phyloP scores from a whole-genome alignment of 1,284 basidiomycete species.

The Cronartium ribicola region DNA sequence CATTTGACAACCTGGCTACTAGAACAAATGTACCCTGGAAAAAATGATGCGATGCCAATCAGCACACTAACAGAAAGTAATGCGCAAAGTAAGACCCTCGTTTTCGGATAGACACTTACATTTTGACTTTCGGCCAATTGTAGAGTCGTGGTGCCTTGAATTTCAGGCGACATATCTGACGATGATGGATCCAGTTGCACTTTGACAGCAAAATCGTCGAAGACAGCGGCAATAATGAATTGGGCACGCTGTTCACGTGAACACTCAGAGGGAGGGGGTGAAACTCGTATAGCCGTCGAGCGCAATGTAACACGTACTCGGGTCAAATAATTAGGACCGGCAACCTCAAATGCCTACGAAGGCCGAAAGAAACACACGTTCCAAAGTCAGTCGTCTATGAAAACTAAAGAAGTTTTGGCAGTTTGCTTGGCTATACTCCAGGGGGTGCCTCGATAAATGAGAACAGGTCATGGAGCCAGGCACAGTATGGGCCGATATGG shows the following conservation, averaged over 20 bases:
- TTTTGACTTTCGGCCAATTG: slow-evolving; percentile 18
- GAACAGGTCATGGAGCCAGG: slow-evolving; percentile 64
- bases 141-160: slow-evolving; percentile 9
- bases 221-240: background rate
- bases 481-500: slow-evolving; percentile 62
- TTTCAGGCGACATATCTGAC: slow-evolving; percentile 6
- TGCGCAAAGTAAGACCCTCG: background rate
- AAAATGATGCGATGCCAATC: background rate
- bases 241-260: background rate
- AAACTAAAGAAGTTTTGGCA: background rate
- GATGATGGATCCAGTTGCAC: slow-evolving; percentile 15
- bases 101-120: background rate
- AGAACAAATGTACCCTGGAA: slow-evolving; percentile 47
- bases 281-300: background rate
- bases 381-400: background rate
- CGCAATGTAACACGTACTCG: slow-evolving; percentile 2
- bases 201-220: slow-evolving; percentile 3
- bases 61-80: background rate
- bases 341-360: background rate
- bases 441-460: slow-evolving; percentile 76
- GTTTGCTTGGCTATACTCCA: slow-evolving; percentile 60
- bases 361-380: background rate
- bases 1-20: background rate
- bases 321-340: slow-evolving; percentile 4
- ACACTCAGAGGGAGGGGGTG: background rate